Conservation (phyloP, 371 early-diverging fungal genomes). For the Sporodiniella umbellata region DNA sequence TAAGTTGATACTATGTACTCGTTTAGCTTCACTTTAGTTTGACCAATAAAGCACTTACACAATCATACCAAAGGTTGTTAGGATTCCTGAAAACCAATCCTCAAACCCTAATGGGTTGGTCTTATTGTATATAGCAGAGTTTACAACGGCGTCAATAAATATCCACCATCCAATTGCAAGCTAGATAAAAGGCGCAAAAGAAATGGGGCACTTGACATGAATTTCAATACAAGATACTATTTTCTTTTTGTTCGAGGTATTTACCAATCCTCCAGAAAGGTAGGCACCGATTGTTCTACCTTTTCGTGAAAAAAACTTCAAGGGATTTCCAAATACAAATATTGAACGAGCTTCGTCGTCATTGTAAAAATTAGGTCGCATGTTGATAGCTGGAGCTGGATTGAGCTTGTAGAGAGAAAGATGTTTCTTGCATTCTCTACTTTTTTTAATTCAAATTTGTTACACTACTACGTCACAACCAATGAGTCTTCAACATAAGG, state of each 20-base stretch:
- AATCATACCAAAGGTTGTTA: conserved; percentile 74
- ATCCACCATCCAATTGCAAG: conserved; percentile 86
- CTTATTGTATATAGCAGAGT: conserved; percentile 30
- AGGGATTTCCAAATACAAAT: conserved; percentile 40
- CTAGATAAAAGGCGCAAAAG: conserved; percentile 48
- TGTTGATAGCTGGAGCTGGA: neutral
- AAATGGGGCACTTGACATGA: neutral
- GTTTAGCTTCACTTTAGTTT: too few relatives aligned
- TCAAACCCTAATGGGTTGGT: conserved; percentile 61
- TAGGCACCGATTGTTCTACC: conserved; percentile 53
- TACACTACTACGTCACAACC: neutral
- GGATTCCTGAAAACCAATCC: conserved; percentile 79
- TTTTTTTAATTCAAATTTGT: neutral
- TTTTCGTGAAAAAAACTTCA: conserved; percentile 46
- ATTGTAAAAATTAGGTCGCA: neutral
- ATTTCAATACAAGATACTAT: neutral
- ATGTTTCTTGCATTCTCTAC: neutral
- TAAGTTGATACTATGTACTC: conserved; percentile 54
- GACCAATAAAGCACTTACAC: conserved; percentile 63
- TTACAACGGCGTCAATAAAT: conserved; percentile 70
- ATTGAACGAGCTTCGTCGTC: conserved; percentile 41
- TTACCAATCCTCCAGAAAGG: conserved; percentile 53
- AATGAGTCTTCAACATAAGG: too few relatives aligned
- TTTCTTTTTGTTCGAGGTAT: neutral
- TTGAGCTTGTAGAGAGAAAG: neutral